These are phyloP conservation scores for Spizellomyces sp. DNA, from an alignment of 192 early-diverging fungal species.

Conservation along the genomic window DNA sequence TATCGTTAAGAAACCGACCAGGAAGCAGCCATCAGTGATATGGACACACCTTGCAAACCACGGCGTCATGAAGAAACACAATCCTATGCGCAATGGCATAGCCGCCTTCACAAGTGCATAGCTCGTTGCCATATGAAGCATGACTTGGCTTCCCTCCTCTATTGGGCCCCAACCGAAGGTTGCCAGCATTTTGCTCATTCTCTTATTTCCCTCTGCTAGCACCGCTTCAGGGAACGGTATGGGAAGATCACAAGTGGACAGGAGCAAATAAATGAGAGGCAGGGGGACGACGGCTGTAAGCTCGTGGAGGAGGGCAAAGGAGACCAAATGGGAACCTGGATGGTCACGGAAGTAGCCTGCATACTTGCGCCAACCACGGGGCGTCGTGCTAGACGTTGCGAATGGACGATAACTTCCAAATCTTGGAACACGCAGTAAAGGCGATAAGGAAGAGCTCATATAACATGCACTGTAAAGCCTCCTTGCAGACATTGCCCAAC, in stretches of 20 bases:
- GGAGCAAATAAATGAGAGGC: slow-evolving; percentile 68
- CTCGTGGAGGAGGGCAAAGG: slow-evolving; percentile 87
- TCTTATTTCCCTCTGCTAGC: slow-evolving; percentile 45
- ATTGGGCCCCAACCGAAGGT: slow-evolving; percentile 55
- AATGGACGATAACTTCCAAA: no score
- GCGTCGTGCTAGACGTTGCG: no score
- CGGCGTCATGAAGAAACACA: slow-evolving; percentile 46
- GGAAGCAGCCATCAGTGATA: background rate
- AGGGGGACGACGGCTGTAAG: slow-evolving; percentile 84
- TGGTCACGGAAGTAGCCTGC: slow-evolving; percentile 8
- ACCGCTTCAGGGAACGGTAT: slow-evolving; percentile 71
- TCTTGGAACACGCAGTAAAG: no score
- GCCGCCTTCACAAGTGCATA: slow-evolving; percentile 82
- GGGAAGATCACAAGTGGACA: slow-evolving; percentile 54
- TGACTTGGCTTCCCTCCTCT: slow-evolving; percentile 40
- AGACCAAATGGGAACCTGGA: slow-evolving; percentile 48
- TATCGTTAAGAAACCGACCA: no score
- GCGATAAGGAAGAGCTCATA: no score
- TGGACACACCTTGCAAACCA: slow-evolving; percentile 53
- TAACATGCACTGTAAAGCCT: no score
- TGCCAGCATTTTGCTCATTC: slow-evolving; percentile 55
- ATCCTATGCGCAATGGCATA: slow-evolving; percentile 67
- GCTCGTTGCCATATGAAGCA: slow-evolving; percentile 74
- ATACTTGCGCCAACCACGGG: slow-evolving; percentile 19
- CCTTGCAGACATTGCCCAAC: no score